phyloP scores from a whole-genome alignment of 2,329 filamentous ascomycete genomes.

The Lasiodiplodia sp. region DNA sequence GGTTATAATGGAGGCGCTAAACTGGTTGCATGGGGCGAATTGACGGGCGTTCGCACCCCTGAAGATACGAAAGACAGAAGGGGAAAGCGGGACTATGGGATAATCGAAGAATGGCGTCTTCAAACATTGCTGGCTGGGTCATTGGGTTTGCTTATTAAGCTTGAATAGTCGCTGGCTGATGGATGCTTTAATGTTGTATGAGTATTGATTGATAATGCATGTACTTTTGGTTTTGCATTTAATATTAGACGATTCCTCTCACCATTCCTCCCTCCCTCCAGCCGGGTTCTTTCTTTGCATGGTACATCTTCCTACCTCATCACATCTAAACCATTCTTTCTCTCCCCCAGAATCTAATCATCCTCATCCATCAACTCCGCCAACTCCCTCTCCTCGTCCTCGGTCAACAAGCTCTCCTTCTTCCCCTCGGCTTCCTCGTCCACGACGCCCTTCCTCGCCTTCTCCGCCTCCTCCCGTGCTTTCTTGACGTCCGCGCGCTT shows the following conservation, averaged over 20 bases:
- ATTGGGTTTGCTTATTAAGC: not conserved
- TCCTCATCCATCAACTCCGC: constrained; percentile 87
- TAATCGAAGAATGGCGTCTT: not conserved
- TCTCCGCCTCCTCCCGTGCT: constrained; percentile 59
- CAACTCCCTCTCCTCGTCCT: constrained; percentile 90
- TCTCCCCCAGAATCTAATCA: constrained; percentile 54
- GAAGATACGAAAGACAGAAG: not conserved
- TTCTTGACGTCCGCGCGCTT: constrained; percentile 66
- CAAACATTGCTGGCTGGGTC: not conserved
- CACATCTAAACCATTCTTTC: not conserved
- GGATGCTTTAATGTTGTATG: not conserved
- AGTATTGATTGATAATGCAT: not conserved
- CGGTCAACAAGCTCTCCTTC: constrained; percentile 70
- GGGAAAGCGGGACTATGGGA: not conserved
- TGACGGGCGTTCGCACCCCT: not conserved
- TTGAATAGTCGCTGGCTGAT: not conserved
- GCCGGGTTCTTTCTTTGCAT: no score
- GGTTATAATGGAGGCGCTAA: not conserved
- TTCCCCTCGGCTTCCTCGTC: constrained; percentile 55
- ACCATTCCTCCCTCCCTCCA: not conserved
- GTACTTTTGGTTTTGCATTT: not conserved
- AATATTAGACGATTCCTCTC: not conserved
- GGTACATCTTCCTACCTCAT: not conserved
- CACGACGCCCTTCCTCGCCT: constrained; percentile 55
- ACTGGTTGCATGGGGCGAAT: not conserved